Conservation (phyloP, 2,329 filamentous ascomycete species). For the Aphanocladium album region DNA sequence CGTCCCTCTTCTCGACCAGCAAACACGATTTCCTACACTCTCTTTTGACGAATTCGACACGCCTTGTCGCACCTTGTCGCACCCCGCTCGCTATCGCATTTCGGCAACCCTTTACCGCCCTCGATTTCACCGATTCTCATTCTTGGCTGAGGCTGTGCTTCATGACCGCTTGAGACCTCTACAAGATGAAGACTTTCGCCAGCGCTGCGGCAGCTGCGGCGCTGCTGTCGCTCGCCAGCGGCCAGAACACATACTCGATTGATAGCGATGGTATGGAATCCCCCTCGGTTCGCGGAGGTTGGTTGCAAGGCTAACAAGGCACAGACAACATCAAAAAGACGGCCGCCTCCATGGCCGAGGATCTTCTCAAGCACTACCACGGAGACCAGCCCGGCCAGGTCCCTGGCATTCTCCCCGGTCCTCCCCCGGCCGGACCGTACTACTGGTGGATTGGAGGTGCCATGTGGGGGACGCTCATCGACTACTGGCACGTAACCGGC, state of each 20-base stretch:
- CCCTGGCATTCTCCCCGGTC: conserved; percentile 53
- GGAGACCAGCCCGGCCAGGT: conserved; percentile 47
- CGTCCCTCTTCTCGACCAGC: not conserved
- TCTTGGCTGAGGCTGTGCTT: not conserved
- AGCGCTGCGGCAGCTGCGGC: conserved; percentile 16
- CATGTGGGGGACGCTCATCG: conserved; percentile 58
- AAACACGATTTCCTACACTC: not conserved
- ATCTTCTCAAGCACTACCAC: conserved; percentile 47
- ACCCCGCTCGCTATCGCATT: not conserved
- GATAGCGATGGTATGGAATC: conserved; percentile 15
- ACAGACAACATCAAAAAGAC: conserved; percentile 35
- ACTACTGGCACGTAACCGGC: conserved; percentile 60
- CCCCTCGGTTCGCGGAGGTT: not conserved
- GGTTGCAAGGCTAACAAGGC: too few species aligned
- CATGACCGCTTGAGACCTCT: not conserved
- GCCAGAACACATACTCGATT: conserved; percentile 2
- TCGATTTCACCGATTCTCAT: not conserved
- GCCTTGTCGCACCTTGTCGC: not conserved
- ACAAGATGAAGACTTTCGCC: conserved; percentile 21
- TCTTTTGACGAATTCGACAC: not conserved
- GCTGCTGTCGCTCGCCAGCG: conserved; percentile 20
- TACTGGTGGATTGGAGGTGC: conserved; percentile 47
- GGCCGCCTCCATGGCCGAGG: conserved; percentile 39
- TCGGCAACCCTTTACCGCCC: not conserved
- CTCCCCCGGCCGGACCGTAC: conserved; percentile 37